A percentile compares a stretch with the other conserved stretches of the same genome.
These are phyloP conservation scores for Fraxinus paxiana DNA, from an alignment of 305 asterid genomes.

Conservation along the genomic window DNA sequence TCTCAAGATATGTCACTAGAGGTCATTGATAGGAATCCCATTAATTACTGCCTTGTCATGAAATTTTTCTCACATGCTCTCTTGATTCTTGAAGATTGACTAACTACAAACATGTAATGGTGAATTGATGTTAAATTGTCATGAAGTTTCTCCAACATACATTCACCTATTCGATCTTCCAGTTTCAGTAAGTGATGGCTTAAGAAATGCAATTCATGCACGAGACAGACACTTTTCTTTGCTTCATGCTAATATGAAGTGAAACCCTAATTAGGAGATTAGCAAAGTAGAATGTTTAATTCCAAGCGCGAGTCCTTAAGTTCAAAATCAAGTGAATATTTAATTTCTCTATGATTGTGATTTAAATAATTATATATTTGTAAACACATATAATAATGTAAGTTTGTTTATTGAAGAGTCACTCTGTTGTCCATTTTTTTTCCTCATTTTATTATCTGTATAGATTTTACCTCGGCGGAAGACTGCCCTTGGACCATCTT, in stretches of 20 bases:
- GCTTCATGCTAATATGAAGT: constrained; percentile 13
- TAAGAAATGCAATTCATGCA: not conserved
- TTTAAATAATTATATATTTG: not conserved
- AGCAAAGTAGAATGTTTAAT: not conserved
- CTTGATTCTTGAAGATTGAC: not conserved
- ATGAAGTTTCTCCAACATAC: not conserved
- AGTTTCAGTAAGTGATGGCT: constrained; percentile 7
- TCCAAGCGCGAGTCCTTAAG: not conserved
- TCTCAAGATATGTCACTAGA: constrained; percentile 2
- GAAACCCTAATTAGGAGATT: constrained; percentile 7
- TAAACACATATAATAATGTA: not conserved
- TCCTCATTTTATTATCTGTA: constrained; percentile 10
- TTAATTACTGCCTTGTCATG: constrained; percentile 7
- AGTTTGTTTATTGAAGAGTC: not conserved
- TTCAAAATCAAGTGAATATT: constrained; percentile 6
- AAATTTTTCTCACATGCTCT: constrained; percentile 2
- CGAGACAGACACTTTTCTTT: constrained; percentile 9
- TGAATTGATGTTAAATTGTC: not conserved
- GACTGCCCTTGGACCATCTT: constrained; percentile 14
- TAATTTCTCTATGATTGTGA: not conserved
- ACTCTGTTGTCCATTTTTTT: not conserved
- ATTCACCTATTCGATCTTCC: constrained; percentile 1
- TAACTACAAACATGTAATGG: constrained; percentile 4
- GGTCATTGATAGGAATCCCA: not conserved
- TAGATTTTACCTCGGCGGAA: not conserved